Base-by-base conservation (phyloP, 495 filamentous ascomycete genomes). In the Tuber borchii region DNA sequence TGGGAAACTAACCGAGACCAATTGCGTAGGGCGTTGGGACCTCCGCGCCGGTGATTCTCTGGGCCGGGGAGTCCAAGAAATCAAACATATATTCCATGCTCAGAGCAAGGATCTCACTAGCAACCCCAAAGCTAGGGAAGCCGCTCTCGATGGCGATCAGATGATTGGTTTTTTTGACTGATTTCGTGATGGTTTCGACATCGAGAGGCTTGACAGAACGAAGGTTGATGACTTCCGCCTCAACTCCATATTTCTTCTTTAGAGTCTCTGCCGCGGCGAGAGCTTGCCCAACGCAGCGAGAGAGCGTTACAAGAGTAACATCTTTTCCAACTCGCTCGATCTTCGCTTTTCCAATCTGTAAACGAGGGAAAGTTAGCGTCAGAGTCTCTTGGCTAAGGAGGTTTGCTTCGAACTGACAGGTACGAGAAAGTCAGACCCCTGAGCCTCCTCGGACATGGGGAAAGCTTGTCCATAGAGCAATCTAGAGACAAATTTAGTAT, bases 81-180 rank as follows among this genome's bases (percentile, higher is more conserved):
- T 98, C 95, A 85, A 98, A 99, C 76, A 90, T 95, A 85, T 97
- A 98, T 86, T 99, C 95, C 92, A 96, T 96, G 74, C 93, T 91
- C 61, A 97, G 87, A 70, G 95, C 95, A 51, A 99, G 88, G 81
- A 99, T 92, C 87, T 99, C 95, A 73, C 93, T 90, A 72, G 90
- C 87, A 77, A 99, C 93, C 82, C 95, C 95, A 82, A 93, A 97
- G 83, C 91, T 91, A 74, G 95, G 95, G 89, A 94, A 99, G 76
- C 96, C 95, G 69, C 93, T 97, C 86, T 97, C 95, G 76, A 99
- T 93, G 40, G 89, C 90, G 86, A 99, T 90, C 76, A 99, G 88
- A 82, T 91, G 91, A 83, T 92, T 92, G 37, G 95, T 99, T 91
- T 99, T 99, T 91, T 97, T 97, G 83, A 98, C 91, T 20, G 93